These are phyloP conservation scores for Candida caryicola DNA, from an alignment of 805 yeast species.

Conservation along the genomic window DNA sequence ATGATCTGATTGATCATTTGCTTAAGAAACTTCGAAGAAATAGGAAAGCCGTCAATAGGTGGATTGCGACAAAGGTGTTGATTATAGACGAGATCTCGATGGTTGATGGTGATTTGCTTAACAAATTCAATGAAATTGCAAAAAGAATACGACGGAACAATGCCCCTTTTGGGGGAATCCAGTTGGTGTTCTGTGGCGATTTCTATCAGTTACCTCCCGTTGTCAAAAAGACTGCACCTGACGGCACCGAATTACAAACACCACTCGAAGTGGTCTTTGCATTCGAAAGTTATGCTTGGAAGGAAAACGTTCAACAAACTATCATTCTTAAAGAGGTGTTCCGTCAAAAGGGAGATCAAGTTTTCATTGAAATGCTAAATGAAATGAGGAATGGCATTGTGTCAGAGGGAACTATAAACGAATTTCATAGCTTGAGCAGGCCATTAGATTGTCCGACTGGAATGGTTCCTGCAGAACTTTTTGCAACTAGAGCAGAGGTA, in stretches of 20 bases:
- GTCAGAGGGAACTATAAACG: conserved; percentile 42
- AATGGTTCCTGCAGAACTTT: conserved; percentile 71
- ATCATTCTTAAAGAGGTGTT: conserved; percentile 64
- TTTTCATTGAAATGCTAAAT: conserved; percentile 70
- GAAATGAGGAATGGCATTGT: conserved; percentile 68
- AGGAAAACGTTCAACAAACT: conserved; percentile 51
- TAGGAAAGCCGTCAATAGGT: conserved; percentile 47
- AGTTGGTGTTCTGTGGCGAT: conserved; percentile 74
- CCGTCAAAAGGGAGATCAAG: conserved; percentile 72
- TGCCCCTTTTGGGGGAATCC: conserved; percentile 78
- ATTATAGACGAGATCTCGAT: conserved; percentile 78
- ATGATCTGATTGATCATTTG: conserved; percentile 46
- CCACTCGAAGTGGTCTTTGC: conserved; percentile 45
- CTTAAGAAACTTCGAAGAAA: conserved; percentile 53
- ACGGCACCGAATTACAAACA: conserved; percentile 20
- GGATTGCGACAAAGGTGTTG: conserved; percentile 57
- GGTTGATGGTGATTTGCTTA: conserved; percentile 68
- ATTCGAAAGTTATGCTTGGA: conserved; percentile 67
- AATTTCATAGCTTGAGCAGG: conserved; percentile 53
- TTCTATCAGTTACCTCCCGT: conserved; percentile 83
- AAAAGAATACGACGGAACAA: conserved; percentile 43
- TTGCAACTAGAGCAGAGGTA: conserved; percentile 69
- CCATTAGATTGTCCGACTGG: conserved; percentile 51
- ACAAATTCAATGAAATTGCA: conserved; percentile 63
- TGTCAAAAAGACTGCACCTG: conserved; percentile 29